Conservation (phyloP, 1,139 yeast species). For the Casaregolazyma lundiana region DNA sequence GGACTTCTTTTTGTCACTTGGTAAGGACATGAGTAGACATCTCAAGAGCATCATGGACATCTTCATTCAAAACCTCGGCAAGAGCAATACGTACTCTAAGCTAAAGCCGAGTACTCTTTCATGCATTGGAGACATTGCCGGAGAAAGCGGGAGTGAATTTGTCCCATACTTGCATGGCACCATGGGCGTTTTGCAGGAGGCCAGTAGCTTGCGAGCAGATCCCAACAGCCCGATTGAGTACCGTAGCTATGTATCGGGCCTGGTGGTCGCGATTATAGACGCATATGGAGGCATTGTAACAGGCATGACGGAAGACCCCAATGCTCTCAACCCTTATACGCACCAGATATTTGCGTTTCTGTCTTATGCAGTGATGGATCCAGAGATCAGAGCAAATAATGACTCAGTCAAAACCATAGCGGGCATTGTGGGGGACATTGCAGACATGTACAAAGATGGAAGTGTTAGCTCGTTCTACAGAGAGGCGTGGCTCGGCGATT, state of each 20-base stretch:
- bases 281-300: slow-evolving; percentile 94
- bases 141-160: slow-evolving; percentile 73
- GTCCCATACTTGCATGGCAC: slow-evolving; percentile 73
- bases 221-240: slow-evolving; percentile 65
- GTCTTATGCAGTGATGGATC: slow-evolving; percentile 54
- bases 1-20: slow-evolving; percentile 92
- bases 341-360: slow-evolving; percentile 69
- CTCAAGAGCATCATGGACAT: slow-evolving; percentile 78
- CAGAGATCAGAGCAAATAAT: slow-evolving; percentile 56
- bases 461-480: slow-evolving; percentile 60
- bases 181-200: slow-evolving; percentile 62
- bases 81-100: slow-evolving; percentile 65
- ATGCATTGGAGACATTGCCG: slow-evolving; percentile 95
- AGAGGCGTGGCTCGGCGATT: slow-evolving; percentile 73
- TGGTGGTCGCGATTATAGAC: slow-evolving; percentile 85
- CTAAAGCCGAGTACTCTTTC: slow-evolving; percentile 84
- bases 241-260: slow-evolving; percentile 64
- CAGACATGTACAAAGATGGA: slow-evolving; percentile 77
- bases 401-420: slow-evolving; percentile 71
- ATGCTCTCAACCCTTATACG: slow-evolving; percentile 58
- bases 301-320: slow-evolving; percentile 71
- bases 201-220: slow-evolving; percentile 45
- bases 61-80: slow-evolving; percentile 66
- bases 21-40: slow-evolving; percentile 65
- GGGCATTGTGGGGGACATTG: slow-evolving; percentile 89